Evolutionary conservation across 768 basidiomycete species (phyloP), one percentile per base, ranked within the genome.

Genomic region (Russula lepida): DNA sequence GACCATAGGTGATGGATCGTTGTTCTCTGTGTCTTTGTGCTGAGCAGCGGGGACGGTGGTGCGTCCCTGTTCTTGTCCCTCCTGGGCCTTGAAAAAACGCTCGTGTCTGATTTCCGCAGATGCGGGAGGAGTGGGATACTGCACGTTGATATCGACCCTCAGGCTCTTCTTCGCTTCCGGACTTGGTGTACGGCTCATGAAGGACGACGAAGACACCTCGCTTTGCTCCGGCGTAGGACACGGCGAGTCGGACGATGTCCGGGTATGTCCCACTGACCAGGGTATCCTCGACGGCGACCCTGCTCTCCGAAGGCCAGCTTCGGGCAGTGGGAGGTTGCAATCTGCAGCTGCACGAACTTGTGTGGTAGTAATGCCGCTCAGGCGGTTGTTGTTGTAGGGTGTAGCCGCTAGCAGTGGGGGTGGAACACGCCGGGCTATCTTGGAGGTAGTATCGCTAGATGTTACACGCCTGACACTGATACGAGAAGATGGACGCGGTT

Each of bases 401-500:
- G 35, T 39, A n/a, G n/a, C n/a, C 9, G 35, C 50, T n/a, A 32
- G 27, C 37, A 53, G 23, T 28, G 61, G 56, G 43, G 56, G 48
- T 27, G 61, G 61, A 13, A 58, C 51, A 48, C 51, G 56, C 56
- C 56, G 35, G 35, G 46, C 51, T 19, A 52, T 49, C 35, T 37
- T 58, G 12, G 56, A 57, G 33, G 56, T 54, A 7, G 51, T 54
- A 19, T 47, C 51, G 23, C 44, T 17, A 5, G 51, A 30, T 39
- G 23, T 35, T 47, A 35, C 6, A 8, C 53, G 56, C 35, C 39
- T 58, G 3, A 46, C 21, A n/a, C 44, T 32, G 19, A 54, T 25
- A 21, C 61, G 46, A 43, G 61, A 57, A 25, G 52, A 62, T 43
- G 48, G 46, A 39, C 46, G 56, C 12, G 61, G 56, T 1, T 44